These are phyloP conservation scores for Xylaria multiplex DNA, from an alignment of 2,329 filamentous ascomycete genomes.

Conservation along the genomic window DNA sequence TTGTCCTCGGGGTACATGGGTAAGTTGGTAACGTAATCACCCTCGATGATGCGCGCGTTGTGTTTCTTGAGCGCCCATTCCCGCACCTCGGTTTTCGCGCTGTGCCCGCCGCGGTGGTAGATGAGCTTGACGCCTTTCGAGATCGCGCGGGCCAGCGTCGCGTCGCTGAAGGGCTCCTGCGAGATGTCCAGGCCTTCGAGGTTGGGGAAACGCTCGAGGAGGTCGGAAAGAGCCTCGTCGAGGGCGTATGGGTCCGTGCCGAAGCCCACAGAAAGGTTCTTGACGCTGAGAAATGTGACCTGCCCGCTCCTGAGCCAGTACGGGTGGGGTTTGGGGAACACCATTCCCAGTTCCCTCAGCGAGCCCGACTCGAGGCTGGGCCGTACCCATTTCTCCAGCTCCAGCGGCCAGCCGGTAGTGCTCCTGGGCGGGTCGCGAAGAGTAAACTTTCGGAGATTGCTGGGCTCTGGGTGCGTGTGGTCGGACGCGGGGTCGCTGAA, in stretches of 20 bases:
- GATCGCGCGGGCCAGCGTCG: constrained; percentile 39
- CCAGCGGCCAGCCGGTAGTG: not conserved
- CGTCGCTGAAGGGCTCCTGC: constrained; percentile 37
- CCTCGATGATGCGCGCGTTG: constrained; percentile 35
- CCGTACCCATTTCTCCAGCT: constrained; percentile 32
- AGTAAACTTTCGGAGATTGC: constrained; percentile 38
- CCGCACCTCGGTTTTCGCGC: constrained; percentile 30
- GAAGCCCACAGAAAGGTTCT: constrained; percentile 67
- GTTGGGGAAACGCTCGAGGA: constrained; percentile 44
- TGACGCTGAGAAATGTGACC: constrained; percentile 42
- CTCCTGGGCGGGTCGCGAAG: constrained; percentile 8
- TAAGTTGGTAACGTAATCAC: constrained; percentile 25
- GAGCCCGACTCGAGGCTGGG: constrained; percentile 42
- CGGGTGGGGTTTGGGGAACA: constrained; percentile 25
- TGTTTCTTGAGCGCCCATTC: constrained; percentile 40
- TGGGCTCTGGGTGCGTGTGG: constrained; percentile 10
- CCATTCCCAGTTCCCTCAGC: constrained; percentile 39
- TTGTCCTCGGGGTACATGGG: constrained; percentile 18
- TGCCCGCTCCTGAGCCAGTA: constrained; percentile 43
- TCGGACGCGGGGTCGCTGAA: not conserved
- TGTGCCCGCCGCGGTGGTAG: constrained; percentile 30
- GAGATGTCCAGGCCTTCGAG: constrained; percentile 42
- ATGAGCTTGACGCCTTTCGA: constrained; percentile 40
- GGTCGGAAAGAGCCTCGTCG: constrained; percentile 35
- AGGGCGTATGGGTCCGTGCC: constrained; percentile 19